Base-by-base conservation (phyloP, 2,329 filamentous ascomycete species). In the Trichophyton simii region DNA sequence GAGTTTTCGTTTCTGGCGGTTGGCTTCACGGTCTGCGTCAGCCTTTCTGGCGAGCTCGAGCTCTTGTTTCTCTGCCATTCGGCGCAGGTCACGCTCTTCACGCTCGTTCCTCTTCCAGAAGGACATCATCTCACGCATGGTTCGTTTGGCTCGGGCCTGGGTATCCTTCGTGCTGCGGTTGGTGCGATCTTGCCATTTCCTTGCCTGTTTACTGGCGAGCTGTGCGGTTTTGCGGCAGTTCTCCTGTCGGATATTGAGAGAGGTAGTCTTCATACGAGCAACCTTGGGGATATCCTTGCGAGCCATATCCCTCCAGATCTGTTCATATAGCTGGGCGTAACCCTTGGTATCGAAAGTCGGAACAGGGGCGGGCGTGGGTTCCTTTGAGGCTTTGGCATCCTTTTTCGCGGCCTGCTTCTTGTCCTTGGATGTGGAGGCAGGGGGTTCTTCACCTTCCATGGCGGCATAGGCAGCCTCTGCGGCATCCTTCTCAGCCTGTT, bases 41-140 rank as follows among this genome's bases (percentile, higher is more conserved):
- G 92, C 91, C 76, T 92, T 95, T 76, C 94, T 91, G 18, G 94
- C 94, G 70, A 94, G 95, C 73, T 99, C 94, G 57, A 99, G 83
- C 77, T 97, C 94, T 73, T 96, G 91, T 73, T 87, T 89, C 79
- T 99, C 94, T 3, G 94, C 94, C 59, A 91, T 86, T 78, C 96
- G 95, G 67, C 94, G 87, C 66, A 95, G 80, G 73, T 99, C 94
- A 63, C 94, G 89, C 73, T 99, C 94, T 72, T 99, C 94, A 60
- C 92, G 88, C 75, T 99, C 94, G 73, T 99, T 99, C 62, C 92
- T 87, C 77, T 97, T 97, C 94, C 94, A 99, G 82, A 97, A 99
- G 62, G 89, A 86, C 83, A 96, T 94, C 94, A 99, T 99, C 76
- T 99, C 94, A 72, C 94, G 86, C 94, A 99, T 99, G 63, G 92